Evolutionary conservation across 306 rosid genomes (phyloP).

Genomic region (Luffa aegyptiaca): DNA sequence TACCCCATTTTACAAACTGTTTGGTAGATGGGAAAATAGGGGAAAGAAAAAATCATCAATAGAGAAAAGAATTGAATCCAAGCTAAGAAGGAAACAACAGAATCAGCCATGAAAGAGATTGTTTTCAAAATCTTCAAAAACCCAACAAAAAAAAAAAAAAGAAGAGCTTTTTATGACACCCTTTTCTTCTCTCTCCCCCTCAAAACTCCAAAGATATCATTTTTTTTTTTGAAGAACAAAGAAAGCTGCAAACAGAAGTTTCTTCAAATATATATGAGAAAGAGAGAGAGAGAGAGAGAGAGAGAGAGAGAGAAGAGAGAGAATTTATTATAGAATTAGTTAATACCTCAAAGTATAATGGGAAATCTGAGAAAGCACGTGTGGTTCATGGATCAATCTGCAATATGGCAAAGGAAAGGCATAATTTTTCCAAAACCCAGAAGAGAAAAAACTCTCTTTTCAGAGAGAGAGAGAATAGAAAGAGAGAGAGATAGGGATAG

Average conservation of each 20-base stretch:
- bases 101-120: slow-evolving; percentile 6
- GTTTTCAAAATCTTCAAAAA: background rate
- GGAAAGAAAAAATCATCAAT: background rate
- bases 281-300: background rate
- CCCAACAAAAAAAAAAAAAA: background rate
- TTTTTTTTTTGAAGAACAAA: background rate
- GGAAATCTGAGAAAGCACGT: slow-evolving; percentile 75
- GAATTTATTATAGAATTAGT: slow-evolving; percentile 23
- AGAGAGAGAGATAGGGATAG: background rate
- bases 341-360: slow-evolving; percentile 53
- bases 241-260: background rate
- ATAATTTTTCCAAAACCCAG: slow-evolving; percentile 29
- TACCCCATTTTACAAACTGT: background rate
- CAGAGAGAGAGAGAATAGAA: slow-evolving; percentile 7
- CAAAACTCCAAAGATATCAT: background rate
- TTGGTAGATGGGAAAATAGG: background rate
- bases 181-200: background rate
- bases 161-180: background rate
- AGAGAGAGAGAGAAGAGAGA: slow-evolving; percentile 15
- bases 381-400: slow-evolving; percentile 46
- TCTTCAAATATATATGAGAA: background rate
- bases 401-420: slow-evolving; percentile 21
- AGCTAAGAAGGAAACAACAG: background rate
- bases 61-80: background rate
- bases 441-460: slow-evolving; percentile 1